phyloP scores from a whole-genome alignment of 2,329 filamentous ascomycete genomes.

The Stachybotrys chartarum region DNA sequence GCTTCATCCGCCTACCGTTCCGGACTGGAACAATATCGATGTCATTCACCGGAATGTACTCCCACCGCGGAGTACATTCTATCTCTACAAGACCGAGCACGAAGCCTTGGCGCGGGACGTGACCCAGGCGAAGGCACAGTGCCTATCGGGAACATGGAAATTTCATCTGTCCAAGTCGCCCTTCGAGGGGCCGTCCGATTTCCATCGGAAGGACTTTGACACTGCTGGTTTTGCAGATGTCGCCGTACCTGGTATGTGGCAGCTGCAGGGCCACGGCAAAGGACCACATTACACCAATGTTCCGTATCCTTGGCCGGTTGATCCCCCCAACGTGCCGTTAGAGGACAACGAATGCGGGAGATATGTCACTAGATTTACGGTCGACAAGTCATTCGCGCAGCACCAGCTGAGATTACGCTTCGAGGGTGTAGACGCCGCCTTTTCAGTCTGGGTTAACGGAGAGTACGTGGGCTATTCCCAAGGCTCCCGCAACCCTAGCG shows the following conservation, averaged over 20 bases:
- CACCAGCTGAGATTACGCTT: constrained; percentile 61
- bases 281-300: constrained; percentile 65
- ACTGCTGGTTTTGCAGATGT: constrained; percentile 32
- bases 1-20: constrained; percentile 15
- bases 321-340: constrained; percentile 57
- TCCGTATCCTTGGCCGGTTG: constrained; percentile 58
- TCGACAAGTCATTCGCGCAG: constrained; percentile 37
- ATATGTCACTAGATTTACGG: constrained; percentile 51
- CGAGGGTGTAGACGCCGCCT: constrained; percentile 68
- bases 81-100: constrained; percentile 39
- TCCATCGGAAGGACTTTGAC: constrained; percentile 28
- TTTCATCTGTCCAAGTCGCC: constrained; percentile 42
- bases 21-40: constrained; percentile 55
- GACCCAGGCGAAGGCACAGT: constrained; percentile 27
- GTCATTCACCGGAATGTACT: constrained; percentile 55
- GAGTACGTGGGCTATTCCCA: constrained; percentile 63
- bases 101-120: constrained; percentile 39
- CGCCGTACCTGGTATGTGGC: constrained; percentile 63
- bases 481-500: constrained; percentile 63
- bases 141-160: constrained; percentile 48
- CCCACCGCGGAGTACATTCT: constrained; percentile 48
- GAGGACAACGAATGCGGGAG: constrained; percentile 60
- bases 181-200: constrained; percentile 34
- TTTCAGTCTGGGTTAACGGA: constrained; percentile 65
- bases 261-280: constrained; percentile 57